phyloP scores from a whole-genome alignment of 2,329 filamentous ascomycete genomes.

The Sporothrix schenckii region DNA sequence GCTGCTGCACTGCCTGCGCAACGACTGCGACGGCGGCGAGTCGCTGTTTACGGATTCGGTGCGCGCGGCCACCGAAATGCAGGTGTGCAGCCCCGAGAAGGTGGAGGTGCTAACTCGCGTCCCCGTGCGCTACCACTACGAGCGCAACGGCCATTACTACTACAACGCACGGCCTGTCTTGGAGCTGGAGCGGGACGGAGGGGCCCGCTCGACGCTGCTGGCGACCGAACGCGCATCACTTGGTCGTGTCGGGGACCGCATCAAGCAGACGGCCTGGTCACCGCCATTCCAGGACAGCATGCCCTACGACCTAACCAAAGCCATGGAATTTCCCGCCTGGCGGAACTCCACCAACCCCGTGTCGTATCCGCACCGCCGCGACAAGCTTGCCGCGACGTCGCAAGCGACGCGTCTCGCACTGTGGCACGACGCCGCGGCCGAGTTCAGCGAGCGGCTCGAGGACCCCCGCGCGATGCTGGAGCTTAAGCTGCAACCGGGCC shows the following conservation, averaged over 20 bases:
- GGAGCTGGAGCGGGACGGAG: slow-evolving; percentile 24
- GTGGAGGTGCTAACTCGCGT: slow-evolving; percentile 66
- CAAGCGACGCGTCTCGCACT: slow-evolving; percentile 16
- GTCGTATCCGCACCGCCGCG: too few relatives aligned
- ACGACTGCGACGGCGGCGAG: slow-evolving; percentile 76
- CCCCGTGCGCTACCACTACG: slow-evolving; percentile 66
- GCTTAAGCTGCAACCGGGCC: slow-evolving; percentile 74
- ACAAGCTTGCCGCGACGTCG: not conserved
- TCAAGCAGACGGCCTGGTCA: slow-evolving; percentile 61
- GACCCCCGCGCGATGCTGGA: slow-evolving; percentile 63
- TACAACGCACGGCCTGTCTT: slow-evolving; percentile 60
- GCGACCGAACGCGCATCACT: too few relatives aligned
- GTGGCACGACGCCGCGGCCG: slow-evolving; percentile 47
- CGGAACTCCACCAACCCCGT: too few relatives aligned
- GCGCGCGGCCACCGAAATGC: slow-evolving; percentile 54
- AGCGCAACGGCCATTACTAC: slow-evolving; percentile 67
- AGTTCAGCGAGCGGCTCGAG: slow-evolving; percentile 65
- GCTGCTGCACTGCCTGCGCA: slow-evolving; percentile 84
- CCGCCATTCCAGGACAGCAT: slow-evolving; percentile 71
- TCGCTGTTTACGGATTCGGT: slow-evolving; percentile 83
- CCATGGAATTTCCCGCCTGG: not conserved
- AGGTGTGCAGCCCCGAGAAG: slow-evolving; percentile 47
- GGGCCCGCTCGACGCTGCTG: too few relatives aligned
- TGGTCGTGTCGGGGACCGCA: not conserved
- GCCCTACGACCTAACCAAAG: not conserved